Conservation (phyloP, 2,329 filamentous ascomycete species). For the Hypoxylon sp. region DNA sequence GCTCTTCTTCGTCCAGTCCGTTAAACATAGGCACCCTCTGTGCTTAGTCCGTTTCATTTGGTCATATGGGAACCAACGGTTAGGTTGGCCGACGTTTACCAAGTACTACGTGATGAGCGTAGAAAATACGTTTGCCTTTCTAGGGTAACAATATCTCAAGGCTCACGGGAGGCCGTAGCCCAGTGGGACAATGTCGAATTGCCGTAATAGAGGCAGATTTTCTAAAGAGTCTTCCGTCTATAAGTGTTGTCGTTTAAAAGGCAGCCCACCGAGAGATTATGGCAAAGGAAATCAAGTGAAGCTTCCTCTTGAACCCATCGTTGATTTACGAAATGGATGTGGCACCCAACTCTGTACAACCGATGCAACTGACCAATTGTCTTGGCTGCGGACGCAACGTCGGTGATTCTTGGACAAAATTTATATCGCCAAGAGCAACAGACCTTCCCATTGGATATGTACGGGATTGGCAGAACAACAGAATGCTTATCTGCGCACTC, state of each 20-base stretch:
- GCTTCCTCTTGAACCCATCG: neutral
- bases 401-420: neutral
- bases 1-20: neutral
- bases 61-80: neutral
- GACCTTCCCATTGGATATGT: slow-evolving; percentile 1
- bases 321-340: neutral
- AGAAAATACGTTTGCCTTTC: neutral
- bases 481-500: neutral
- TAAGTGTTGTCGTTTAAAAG: neutral
- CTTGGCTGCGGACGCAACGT: neutral
- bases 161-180: neutral
- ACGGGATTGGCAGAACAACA: neutral
- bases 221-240: neutral
- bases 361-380: neutral
- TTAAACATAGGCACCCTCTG: neutral
- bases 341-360: neutral
- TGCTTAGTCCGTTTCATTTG: neutral
- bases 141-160: neutral
- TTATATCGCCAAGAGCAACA: neutral
- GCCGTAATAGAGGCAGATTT: neutral
- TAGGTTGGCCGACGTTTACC: neutral
- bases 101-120: neutral
- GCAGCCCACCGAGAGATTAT: neutral
- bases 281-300: neutral
- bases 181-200: neutral